Percentiles rank a stretch among this genome's conserved stretches.
These are phyloP conservation scores for Yamadazyma tumulicola DNA, from an alignment of 805 yeast genomes.

Conservation along the genomic window DNA sequence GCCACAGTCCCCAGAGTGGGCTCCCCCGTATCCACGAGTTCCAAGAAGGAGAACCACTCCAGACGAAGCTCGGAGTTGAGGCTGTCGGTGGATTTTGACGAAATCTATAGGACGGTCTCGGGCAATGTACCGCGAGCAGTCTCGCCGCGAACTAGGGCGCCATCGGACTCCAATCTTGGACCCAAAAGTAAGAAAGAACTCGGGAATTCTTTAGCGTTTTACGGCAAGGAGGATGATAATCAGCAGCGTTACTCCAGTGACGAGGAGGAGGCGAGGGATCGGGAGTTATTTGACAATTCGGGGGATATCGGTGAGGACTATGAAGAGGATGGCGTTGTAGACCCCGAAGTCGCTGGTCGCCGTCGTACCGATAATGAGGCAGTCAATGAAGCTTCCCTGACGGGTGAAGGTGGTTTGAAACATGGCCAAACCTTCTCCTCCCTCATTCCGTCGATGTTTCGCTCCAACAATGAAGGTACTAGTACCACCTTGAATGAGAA, in stretches of 20 bases:
- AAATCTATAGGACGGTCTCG: constrained; percentile 14
- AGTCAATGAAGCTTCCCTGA: constrained; percentile 3
- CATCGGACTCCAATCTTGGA: background rate
- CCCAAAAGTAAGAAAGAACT: constrained; percentile 1
- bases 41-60: too few species aligned
- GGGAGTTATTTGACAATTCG: constrained; percentile 1
- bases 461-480: constrained; percentile 2
- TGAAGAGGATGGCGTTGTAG: constrained; percentile 2
- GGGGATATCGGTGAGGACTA: background rate
- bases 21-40: too few species aligned
- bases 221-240: constrained; percentile 25
- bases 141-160: background rate
- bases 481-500: background rate
- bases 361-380: background rate
- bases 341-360: background rate
- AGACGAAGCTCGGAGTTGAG: constrained; percentile 9
- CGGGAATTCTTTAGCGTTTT: constrained; percentile 30
- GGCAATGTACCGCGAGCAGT: background rate
- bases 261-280: constrained; percentile 24
- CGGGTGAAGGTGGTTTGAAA: background rate
- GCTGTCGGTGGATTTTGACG: constrained; percentile 13
- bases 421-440: constrained; percentile 14
- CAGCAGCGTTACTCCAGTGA: constrained; percentile 31
- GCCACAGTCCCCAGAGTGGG: too few species aligned
- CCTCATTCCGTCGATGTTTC: constrained; percentile 16